Conservation (phyloP, 768 basidiomycete species). For the Tephrocybe sp. region DNA sequence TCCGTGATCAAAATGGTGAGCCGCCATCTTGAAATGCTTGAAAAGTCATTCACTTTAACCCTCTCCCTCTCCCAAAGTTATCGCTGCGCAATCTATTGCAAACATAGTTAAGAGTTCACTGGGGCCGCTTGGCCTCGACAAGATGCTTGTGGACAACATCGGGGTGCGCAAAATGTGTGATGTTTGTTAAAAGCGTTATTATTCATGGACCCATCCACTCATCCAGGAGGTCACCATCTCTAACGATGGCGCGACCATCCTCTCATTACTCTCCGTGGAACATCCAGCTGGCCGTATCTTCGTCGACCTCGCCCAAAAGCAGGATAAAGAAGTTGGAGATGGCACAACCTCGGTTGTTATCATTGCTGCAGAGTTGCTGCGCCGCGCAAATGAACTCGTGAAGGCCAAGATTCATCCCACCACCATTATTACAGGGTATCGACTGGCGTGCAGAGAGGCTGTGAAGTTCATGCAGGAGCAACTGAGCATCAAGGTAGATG, state of each 20-base stretch:
- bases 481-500: constrained; percentile 89
- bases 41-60: constrained; percentile 3
- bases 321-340: constrained; percentile 99
- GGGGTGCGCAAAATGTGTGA: constrained; percentile 61
- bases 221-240: constrained; percentile 96
- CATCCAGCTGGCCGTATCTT: constrained; percentile 97
- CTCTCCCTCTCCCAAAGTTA: constrained; percentile 49
- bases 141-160: constrained; percentile 98
- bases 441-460: constrained; percentile 94
- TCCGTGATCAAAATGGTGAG: constrained; percentile 94
- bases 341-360: constrained; percentile 99
- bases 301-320: constrained; percentile 97
- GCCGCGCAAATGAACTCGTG: constrained; percentile 95
- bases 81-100: constrained; percentile 93
- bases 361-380: constrained; percentile 93
- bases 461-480: constrained; percentile 98
- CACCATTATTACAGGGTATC: constrained; percentile 97
- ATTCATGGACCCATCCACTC: constrained; percentile 7
- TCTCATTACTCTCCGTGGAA: constrained; percentile 89
- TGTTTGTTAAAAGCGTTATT: neutral
- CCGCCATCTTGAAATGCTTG: constrained; percentile 3
- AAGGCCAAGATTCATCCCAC: constrained; percentile 99
- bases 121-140: constrained; percentile 92
- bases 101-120: constrained; percentile 96
- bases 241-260: constrained; percentile 99